Evolutionary conservation across 164 flowering plant species (phyloP), one percentile per base, ranked within the genome.

Genomic region (Aristolochia contorta): DNA sequence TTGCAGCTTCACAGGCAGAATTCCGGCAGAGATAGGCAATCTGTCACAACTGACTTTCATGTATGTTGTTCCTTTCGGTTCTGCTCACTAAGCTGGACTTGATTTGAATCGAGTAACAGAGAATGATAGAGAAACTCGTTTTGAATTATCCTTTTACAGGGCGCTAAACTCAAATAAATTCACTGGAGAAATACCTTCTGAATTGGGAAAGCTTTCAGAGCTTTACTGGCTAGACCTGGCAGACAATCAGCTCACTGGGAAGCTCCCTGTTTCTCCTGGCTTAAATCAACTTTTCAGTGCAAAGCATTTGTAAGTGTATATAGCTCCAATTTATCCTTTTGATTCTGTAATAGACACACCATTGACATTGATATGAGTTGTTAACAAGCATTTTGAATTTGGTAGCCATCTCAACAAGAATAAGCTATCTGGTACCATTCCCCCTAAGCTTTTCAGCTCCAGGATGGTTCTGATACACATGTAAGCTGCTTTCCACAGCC

Each of bases 321-420:
- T 27, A 54, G 16, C n/a, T 56, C 21, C 10, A 4, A 22, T n/a
- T 2, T 53, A 4, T 53, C 56, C 23, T 12, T 22, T 53, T 53
- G 3, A 21, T 49, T 18, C 53, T 21, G 9, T 10, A 8, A 37
- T 37, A 37, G 12, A 37, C 12, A 37, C 10, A 37, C 43, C 43
- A 37, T 4, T 37, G 43, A 8, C 43, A 37, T 37, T 37, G 3
- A 37, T 37, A 37, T 10, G 43, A 37, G 43, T 10, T 37, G 43
- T 37, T 37, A 37, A 37, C 43, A 37, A 37, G 43, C 43, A 37
- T 37, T 27, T 7, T 52, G 32, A 43, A 52, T 16, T 53, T 22
- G 9, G 74, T 87, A 93, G 99, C 75, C 99, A 90, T 73, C 86
- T 93, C 77, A 90, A 86, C 69, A 87, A 85, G 71, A 93, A 90